A percentile compares a stretch with the other conserved stretches of the same genome.
Evolutionary conservation across 2,329 filamentous ascomycete species (phyloP).

Genomic region (Aureobasidium zeae): DNA sequence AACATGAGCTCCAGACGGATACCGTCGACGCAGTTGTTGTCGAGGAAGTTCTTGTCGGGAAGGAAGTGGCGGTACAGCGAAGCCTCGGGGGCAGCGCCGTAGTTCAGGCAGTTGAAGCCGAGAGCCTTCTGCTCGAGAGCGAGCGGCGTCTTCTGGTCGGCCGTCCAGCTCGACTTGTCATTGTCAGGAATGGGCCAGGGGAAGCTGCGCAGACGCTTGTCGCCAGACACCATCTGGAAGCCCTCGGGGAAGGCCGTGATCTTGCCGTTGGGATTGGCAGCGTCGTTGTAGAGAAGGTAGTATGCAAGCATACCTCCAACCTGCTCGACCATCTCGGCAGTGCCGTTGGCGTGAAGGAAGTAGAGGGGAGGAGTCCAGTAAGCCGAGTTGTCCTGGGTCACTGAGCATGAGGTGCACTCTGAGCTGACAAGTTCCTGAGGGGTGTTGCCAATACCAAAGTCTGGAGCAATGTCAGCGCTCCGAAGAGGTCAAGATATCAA

Average conservation of each 20-base stretch:
- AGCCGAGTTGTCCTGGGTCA: conserved; percentile 72
- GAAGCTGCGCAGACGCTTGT: conserved; percentile 59
- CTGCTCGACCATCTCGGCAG: conserved; percentile 60
- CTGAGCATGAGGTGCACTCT: conserved; percentile 71
- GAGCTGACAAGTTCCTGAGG: conserved; percentile 49
- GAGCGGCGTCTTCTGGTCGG: conserved; percentile 56
- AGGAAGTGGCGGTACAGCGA: conserved; percentile 74
- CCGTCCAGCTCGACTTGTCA: conserved; percentile 61
- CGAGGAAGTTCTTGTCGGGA: conserved; percentile 69
- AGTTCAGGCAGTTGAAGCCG: conserved; percentile 95
- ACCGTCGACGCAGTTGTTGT: conserved; percentile 72
- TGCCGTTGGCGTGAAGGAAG: conserved; percentile 61
- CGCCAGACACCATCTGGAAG: conserved; percentile 77
- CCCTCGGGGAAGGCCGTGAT: conserved; percentile 64
- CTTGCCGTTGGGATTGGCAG: conserved; percentile 22
- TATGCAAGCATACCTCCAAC: conserved; percentile 83
- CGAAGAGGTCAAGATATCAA: neutral
- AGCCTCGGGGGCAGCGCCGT: conserved; percentile 54
- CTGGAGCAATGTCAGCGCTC: conserved; percentile 35
- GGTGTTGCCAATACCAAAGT: conserved; percentile 51
- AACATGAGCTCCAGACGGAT: conserved; percentile 79
- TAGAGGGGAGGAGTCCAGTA: conserved; percentile 76
- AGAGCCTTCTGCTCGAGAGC: conserved; percentile 70
- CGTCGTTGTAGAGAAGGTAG: conserved; percentile 65
- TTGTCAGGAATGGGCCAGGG: conserved; percentile 57